Evolutionary conservation across 306 rosid species (phyloP), one percentile per base, ranked within the genome.

Genomic region (Leucaena leucocephala): DNA sequence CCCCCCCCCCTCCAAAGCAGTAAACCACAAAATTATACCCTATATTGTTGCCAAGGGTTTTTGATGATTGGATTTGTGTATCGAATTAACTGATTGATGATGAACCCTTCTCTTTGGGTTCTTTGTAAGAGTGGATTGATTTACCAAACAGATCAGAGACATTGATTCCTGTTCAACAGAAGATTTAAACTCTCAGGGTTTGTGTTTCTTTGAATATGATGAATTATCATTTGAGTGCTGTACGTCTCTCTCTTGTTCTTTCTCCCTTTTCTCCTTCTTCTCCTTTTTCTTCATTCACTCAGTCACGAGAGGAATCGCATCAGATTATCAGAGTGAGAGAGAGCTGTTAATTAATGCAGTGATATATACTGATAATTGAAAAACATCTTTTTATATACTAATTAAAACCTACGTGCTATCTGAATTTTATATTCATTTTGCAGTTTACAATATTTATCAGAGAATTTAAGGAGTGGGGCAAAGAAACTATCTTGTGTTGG

Each of bases 81-180:
- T 61, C n/a, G n/a, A 61, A 61, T 33, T 61, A 12, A 61, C 40
- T 61, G 40, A 61, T 61, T 33, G 67, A 34, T 55, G 39, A 33
- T 54, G 62, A 55, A 61, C 67, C 66, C 27, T 27, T 27, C 27
- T 71, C 45, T 35, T 39, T 68, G 71, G 68, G 42, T 81, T 81
- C 59, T 81, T 84, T 84, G 83, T 65, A 38, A 38, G 58, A 38
- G 48, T 65, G 78, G 21, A 49, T 77, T 76, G 82, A 63, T 79
- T 46, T 55, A 55, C 74, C 78, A 39, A 71, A 64, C 19, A 55
- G 48, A 34, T 62, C 70, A 27, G 49, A 40, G 68, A 63, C 35
- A 48, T 67, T 63, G 76, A 54, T 77, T 79, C 74, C 71, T 79
- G 88, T 82, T 59, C 55, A 59, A 80, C 54, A 65, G 76, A 80